Base-by-base conservation (phyloP, 2,329 filamentous ascomycete genomes). In the Diaporthe amygdali region DNA sequence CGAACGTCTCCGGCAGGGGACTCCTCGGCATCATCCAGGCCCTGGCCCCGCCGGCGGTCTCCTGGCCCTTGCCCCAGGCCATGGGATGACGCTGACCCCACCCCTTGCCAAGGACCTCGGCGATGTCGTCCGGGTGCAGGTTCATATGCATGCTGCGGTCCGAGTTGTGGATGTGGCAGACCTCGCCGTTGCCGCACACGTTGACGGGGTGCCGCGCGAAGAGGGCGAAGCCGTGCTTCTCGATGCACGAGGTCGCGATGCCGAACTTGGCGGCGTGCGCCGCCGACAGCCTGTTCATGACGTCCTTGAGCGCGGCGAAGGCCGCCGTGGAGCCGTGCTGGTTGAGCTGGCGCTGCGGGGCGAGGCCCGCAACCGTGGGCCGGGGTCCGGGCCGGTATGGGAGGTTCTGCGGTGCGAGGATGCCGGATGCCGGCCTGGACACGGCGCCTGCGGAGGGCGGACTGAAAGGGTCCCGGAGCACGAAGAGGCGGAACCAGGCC, bases 61-160 rank as follows among this genome's bases (percentile, higher is more conserved):
- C 69, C 12, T 59, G 30, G 27, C 55, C 46, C 52, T 90, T 89
- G 68, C 90, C 91, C 76, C 89, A 88, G 9, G 93, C 91, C 68
- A 95, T 81, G 1, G 89, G 90, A 74, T 91, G 90, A 39, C 89
- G 82, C 82, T 97, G 91, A 1, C 92, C 95, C 94, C 94, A 97
- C 2, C 94, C 93, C 73, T 90, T 90, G 75, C 91, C 87, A 30
- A 97, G 82, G 22, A 96, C 87, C 66, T 92, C 84, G 76, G 86
- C 89, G 66, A 93, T 93, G 78, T 97, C 94, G 51, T 92, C 88
- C 0, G 94, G 93, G 77, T 96, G 94, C 66, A 97, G 85, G 61
- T 90, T 93, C 82, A 96, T 85, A 80, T 97, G 94, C 87, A 96
- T 85, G 4, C 90, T 93, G 72, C 92, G 89, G 75, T 96, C 94